These are phyloP conservation scores for Colletotrichum zoysiae DNA, from an alignment of 2,329 filamentous ascomycete genomes.

Conservation along the genomic window DNA sequence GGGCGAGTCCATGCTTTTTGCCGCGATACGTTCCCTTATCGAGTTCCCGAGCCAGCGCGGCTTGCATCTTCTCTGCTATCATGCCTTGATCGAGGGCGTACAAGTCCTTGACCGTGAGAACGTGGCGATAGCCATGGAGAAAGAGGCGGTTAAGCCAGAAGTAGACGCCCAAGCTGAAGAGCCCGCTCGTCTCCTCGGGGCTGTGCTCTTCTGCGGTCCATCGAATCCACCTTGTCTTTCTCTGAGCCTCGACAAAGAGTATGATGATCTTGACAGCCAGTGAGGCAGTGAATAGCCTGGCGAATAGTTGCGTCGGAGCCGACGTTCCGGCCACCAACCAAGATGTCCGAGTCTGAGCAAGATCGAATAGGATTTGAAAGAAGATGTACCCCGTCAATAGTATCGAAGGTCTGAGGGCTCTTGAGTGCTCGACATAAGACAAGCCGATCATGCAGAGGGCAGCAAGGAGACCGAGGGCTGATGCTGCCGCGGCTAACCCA, in stretches of 20 bases:
- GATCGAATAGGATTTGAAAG: slow-evolving; percentile 59
- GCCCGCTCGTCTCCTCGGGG: slow-evolving; percentile 52
- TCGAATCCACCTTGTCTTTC: slow-evolving; percentile 54
- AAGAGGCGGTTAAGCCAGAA: slow-evolving; percentile 54
- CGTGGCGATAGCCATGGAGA: slow-evolving; percentile 49
- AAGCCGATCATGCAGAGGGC: slow-evolving; percentile 48
- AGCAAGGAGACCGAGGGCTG: slow-evolving; percentile 48
- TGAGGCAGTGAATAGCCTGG: slow-evolving; percentile 52
- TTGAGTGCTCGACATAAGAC: slow-evolving; percentile 49
- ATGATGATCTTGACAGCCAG: slow-evolving; percentile 53
- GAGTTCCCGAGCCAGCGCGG: slow-evolving; percentile 40
- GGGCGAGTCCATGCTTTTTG: slow-evolving; percentile 47
- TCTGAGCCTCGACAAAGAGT: slow-evolving; percentile 53
- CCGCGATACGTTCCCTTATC: slow-evolving; percentile 25
- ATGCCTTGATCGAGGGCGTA: slow-evolving; percentile 50
- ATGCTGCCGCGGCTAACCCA: slow-evolving; percentile 47
- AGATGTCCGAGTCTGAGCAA: slow-evolving; percentile 56
- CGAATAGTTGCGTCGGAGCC: slow-evolving; percentile 42
- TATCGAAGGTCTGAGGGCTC: slow-evolving; percentile 55
- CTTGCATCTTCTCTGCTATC: slow-evolving; percentile 43
- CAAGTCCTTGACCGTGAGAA: slow-evolving; percentile 50
- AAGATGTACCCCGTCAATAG: slow-evolving; percentile 57
- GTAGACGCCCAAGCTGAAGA: slow-evolving; percentile 50
- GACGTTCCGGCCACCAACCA: slow-evolving; percentile 51
- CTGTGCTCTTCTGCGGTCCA: slow-evolving; percentile 56